Evolutionary conservation across 2,329 filamentous ascomycete genomes (phyloP).

Genomic region (Trichoderma atroviride): DNA sequence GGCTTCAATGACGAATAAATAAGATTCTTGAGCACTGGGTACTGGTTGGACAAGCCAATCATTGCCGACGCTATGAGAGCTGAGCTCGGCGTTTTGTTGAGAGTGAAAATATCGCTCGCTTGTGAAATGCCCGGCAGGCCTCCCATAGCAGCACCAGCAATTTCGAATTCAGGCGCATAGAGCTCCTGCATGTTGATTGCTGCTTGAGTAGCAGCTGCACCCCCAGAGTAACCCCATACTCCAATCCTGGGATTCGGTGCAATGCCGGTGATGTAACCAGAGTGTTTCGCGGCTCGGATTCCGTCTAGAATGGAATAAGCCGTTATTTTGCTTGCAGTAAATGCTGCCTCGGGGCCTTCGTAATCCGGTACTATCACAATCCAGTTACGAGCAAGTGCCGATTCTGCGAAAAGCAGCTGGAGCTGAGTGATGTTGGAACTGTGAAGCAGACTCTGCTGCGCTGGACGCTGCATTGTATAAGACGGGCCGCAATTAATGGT

Average conservation of each 20-base stretch:
- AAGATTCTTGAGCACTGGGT: constrained; percentile 25
- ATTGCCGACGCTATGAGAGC: constrained; percentile 33
- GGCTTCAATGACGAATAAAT: constrained; percentile 30
- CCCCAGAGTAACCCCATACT: constrained; percentile 47
- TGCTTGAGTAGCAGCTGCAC: constrained; percentile 20
- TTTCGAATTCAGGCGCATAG: constrained; percentile 35
- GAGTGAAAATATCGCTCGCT: constrained; percentile 13
- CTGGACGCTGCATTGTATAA: constrained; percentile 30
- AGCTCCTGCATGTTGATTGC: constrained; percentile 22
- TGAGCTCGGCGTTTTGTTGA: constrained; percentile 29
- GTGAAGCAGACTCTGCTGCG: constrained; percentile 38
- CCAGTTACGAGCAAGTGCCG: constrained; percentile 48
- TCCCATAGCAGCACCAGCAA: constrained; percentile 33
- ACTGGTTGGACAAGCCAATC: constrained; percentile 31
- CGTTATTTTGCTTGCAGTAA: constrained; percentile 44
- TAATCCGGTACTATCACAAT: constrained; percentile 54
- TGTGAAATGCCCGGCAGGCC: constrained; percentile 28
- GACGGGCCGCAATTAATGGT: constrained; percentile 40
- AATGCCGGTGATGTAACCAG: constrained; percentile 36
- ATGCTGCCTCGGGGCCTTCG: constrained; percentile 48
- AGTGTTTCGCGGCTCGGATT: constrained; percentile 45
- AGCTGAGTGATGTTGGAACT: constrained; percentile 37
- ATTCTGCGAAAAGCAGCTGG: constrained; percentile 33
- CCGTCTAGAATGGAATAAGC: constrained; percentile 49
- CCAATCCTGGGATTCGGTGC: constrained; percentile 38